Conservation (phyloP, 805 yeast genomes). For the Starmerella floricola region DNA sequence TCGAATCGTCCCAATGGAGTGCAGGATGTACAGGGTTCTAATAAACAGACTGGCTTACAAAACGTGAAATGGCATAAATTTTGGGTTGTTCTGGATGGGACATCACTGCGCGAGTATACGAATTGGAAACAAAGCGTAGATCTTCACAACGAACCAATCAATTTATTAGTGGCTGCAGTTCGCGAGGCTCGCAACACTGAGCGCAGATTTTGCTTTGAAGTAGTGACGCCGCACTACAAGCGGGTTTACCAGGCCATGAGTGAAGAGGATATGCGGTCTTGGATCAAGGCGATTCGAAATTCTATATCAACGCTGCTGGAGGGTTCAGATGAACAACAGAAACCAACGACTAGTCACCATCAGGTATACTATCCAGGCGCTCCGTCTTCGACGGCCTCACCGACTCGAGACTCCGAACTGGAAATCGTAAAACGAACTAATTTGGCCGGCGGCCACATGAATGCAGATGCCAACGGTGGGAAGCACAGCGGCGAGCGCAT, state of each 20-base stretch:
- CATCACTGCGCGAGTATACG: slow-evolving; percentile 54
- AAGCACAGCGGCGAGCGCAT: slow-evolving; percentile 1
- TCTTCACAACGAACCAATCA: slow-evolving; percentile 54
- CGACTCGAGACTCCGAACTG: neutral
- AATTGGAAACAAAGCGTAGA: slow-evolving; percentile 67
- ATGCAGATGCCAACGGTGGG: neutral
- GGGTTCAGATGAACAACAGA: slow-evolving; percentile 3
- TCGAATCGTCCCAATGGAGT: slow-evolving; percentile 31
- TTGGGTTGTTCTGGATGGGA: slow-evolving; percentile 67
- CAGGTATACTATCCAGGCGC: neutral
- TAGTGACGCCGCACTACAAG: slow-evolving; percentile 57
- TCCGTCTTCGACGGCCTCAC: neutral
- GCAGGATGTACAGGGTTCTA: slow-evolving; percentile 20
- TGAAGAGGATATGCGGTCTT: slow-evolving; percentile 51
- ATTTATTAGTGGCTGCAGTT: slow-evolving; percentile 54
- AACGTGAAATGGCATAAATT: slow-evolving; percentile 66
- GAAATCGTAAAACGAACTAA: neutral
- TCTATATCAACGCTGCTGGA: slow-evolving; percentile 40
- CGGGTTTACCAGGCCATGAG: slow-evolving; percentile 65
- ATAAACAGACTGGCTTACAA: slow-evolving; percentile 19
- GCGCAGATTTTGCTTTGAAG: slow-evolving; percentile 54
- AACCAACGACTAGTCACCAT: neutral
- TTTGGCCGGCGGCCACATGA: too few species aligned
- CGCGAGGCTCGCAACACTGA: slow-evolving; percentile 35
- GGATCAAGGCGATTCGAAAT: slow-evolving; percentile 53